Evolutionary conservation across 1,284 basidiomycete species (phyloP).

Genomic region (Hymenochaete sp.): DNA sequence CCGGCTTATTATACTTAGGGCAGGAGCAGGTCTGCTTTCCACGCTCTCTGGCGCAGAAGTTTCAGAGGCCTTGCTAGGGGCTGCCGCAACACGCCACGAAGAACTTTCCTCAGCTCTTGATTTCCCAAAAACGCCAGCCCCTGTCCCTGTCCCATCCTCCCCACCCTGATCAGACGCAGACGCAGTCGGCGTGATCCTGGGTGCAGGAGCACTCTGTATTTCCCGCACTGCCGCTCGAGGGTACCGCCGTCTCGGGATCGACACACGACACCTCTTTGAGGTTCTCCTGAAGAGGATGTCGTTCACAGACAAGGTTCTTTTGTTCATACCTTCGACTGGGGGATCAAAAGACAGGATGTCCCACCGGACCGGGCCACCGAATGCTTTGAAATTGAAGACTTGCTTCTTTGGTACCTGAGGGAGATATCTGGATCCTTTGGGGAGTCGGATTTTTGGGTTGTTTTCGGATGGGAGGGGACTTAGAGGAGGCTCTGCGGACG

Average conservation of each 20-base stretch:
- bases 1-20: too few relatives aligned
- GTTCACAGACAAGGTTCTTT: constrained; percentile 56
- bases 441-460: constrained; percentile 48
- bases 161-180: too few relatives aligned
- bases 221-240: constrained; percentile 27
- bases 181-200: too few relatives aligned
- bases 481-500: constrained; percentile 36
- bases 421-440: constrained; percentile 34
- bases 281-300: constrained; percentile 58
- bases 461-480: constrained; percentile 51
- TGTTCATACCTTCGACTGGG: constrained; percentile 58
- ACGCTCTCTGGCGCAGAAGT: too few relatives aligned
- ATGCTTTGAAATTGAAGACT: constrained; percentile 18
- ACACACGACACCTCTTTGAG: constrained; percentile 42
- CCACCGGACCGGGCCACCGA: constrained; percentile 35
- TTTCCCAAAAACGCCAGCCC: too few relatives aligned
- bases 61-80: too few relatives aligned
- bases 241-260: constrained; percentile 36
- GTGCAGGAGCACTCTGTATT: neutral
- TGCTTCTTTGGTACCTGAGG: constrained; percentile 42
- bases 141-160: too few relatives aligned
- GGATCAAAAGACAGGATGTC: constrained; percentile 73
- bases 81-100: too few relatives aligned
- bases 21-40: too few relatives aligned
- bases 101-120: too few relatives aligned